These are phyloP conservation scores for Diaporthe vaccinii DNA, from an alignment of 2,329 filamentous ascomycete genomes.

Conservation along the genomic window DNA sequence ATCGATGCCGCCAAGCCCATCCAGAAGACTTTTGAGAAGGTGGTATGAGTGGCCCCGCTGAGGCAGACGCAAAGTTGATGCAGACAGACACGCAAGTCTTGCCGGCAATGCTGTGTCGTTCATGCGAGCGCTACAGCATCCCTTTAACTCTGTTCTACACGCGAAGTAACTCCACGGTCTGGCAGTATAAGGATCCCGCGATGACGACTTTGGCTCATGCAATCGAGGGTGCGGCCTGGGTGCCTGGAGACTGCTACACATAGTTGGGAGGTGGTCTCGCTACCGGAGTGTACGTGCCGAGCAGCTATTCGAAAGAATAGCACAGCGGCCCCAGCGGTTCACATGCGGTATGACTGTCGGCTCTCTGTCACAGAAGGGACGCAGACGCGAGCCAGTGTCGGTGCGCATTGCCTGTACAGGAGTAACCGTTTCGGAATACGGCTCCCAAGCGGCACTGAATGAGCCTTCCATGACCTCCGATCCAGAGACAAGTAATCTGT, in stretches of 20 bases:
- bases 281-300: not conserved
- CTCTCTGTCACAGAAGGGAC: not conserved
- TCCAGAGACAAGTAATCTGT: not conserved
- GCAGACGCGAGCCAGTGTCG: not conserved
- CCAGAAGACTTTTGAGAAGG: slow-evolving; percentile 86
- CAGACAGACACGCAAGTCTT: not conserved
- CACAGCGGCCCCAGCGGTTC: not conserved
- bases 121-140: too few relatives aligned
- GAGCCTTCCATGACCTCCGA: not conserved
- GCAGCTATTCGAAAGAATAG: not conserved
- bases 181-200: not conserved
- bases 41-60: slow-evolving; percentile 57
- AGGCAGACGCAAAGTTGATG: not conserved
- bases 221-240: not conserved
- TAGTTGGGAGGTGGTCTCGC: not conserved
- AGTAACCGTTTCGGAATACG: not conserved
- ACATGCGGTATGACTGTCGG: not conserved
- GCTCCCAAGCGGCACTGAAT: not conserved
- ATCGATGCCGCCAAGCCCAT: slow-evolving; percentile 93
- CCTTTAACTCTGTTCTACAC: not conserved
- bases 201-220: too few relatives aligned
- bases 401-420: not conserved
- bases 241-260: not conserved
- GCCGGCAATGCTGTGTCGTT: not conserved
- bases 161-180: too few relatives aligned